These are phyloP conservation scores for Pichia membranifaciens DNA, from an alignment of 805 yeast species.

Conservation along the genomic window DNA sequence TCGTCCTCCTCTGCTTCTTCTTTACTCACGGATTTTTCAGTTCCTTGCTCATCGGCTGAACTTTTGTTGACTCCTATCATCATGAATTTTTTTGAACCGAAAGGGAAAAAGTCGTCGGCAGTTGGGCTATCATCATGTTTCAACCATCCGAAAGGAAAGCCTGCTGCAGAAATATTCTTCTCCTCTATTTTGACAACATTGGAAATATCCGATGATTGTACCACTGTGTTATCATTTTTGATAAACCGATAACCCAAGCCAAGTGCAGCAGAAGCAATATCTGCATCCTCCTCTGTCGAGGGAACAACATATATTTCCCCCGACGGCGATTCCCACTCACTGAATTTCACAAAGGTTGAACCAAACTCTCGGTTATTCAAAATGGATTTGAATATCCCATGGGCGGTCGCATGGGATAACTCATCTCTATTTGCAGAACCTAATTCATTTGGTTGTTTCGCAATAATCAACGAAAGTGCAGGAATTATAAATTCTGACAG, in stretches of 20 bases:
- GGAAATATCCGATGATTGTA: slow-evolving; percentile 2
- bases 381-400: slow-evolving; percentile 18
- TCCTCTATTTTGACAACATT: slow-evolving; percentile 20
- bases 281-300: not conserved
- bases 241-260: slow-evolving; percentile 15
- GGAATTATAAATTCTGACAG: too few species aligned
- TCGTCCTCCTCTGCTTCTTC: slow-evolving; percentile 1
- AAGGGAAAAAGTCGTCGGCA: slow-evolving; percentile 19
- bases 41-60: not conserved
- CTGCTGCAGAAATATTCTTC: slow-evolving; percentile 23
- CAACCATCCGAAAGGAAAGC: slow-evolving; percentile 26
- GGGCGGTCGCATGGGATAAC: not conserved
- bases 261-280: not conserved
- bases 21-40: not conserved
- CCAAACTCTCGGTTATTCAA: slow-evolving; percentile 17
- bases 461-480: too few species aligned
- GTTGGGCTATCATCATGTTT: slow-evolving; percentile 16
- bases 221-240: slow-evolving; percentile 9
- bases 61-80: slow-evolving; percentile 19
- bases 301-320: slow-evolving; percentile 25
- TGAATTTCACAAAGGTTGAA: slow-evolving; percentile 16
- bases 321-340: slow-evolving; percentile 26
- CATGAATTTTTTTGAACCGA: slow-evolving; percentile 25
- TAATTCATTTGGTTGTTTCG: too few species aligned
- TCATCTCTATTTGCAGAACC: too few species aligned